Conservation (phyloP, 2,329 filamentous ascomycete genomes). For the Neonectria faginata region DNA sequence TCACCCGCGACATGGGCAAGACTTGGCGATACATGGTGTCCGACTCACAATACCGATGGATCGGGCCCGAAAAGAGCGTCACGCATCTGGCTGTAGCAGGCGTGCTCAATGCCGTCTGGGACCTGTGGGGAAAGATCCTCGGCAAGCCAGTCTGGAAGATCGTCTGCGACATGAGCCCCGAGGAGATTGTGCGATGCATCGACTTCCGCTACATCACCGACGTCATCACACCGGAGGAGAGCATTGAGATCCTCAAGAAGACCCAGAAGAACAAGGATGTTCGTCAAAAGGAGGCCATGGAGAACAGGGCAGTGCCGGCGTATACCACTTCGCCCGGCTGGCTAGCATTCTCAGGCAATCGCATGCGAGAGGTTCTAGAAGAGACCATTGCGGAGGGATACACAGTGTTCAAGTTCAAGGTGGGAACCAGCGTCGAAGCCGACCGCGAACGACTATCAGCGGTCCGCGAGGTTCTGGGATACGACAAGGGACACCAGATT, state of each 20-base stretch:
- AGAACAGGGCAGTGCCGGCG: slow-evolving; percentile 81
- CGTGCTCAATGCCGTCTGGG: slow-evolving; percentile 92
- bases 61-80: slow-evolving; percentile 92
- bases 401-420: slow-evolving; percentile 90
- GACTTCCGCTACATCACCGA: slow-evolving; percentile 96
- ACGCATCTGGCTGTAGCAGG: slow-evolving; percentile 91
- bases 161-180: slow-evolving; percentile 88
- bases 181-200: slow-evolving; percentile 88
- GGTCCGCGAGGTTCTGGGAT: slow-evolving; percentile 83
- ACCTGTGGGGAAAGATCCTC: slow-evolving; percentile 89
- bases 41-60: slow-evolving; percentile 92
- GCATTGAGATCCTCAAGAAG: slow-evolving; percentile 75
- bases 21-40: slow-evolving; percentile 92
- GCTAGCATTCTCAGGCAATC: slow-evolving; percentile 90
- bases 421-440: slow-evolving; percentile 77
- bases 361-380: slow-evolving; percentile 79
- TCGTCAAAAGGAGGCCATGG: slow-evolving; percentile 78
- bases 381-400: slow-evolving; percentile 84
- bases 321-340: slow-evolving; percentile 93
- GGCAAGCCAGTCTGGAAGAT: slow-evolving; percentile 91
- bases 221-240: slow-evolving; percentile 87
- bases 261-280: slow-evolving; percentile 74
- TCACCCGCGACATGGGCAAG: slow-evolving; percentile 84
- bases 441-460: slow-evolving; percentile 78
- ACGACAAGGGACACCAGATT: slow-evolving; percentile 82